Evolutionary conservation across 495 filamentous ascomycete species (phyloP), one percentile per base, ranked within the genome.

Genomic region (Trichoderma virens): DNA sequence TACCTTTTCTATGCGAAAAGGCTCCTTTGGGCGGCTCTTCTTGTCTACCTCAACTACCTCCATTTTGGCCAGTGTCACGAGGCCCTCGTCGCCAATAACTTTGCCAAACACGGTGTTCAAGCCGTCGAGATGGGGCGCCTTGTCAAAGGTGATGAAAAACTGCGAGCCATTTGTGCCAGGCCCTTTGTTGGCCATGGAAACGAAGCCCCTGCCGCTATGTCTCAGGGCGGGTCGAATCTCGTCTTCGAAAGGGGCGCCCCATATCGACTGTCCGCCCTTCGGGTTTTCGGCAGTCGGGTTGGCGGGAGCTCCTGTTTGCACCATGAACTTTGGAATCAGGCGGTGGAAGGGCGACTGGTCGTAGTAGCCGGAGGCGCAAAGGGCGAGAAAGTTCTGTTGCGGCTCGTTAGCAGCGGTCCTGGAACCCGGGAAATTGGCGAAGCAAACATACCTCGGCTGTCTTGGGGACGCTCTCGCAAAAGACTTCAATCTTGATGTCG

Each of bases 151-250:
- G 60, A 98, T 83, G 74, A 96, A 98, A 73, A 98, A 98, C 77
- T 98, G 94, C 66, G 89, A 92, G 18, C 91, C 93, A 74, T 98
- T 98, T 54, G 93, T 93, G 9, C 82, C 83, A 2, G 89, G 80
- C 3, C 89, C 88, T 69, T 90, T 91, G 70, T 97, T 95, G n/a
- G 94, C 94, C 94, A 98, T 96, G 54, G 87, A 88, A 16, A 96
- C 82, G 47, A 96, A 84, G 23, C 94, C 94, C 32, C 94, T 86
- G 64, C 86, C 84, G 74, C 93, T 92, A 75, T 98, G 95, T 62
- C 86, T 82, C 34, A 98, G 78, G 0, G 91, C 82, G 0, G 94
- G 90, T 31, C 88, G 85, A 68, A 97, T 94, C 79, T 98, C 94
- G 76, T 98, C 95, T 67, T 94, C 92, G 71, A 98, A 90, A 14